phyloP scores from a whole-genome alignment of 805 yeast species.

The Candida railenensis region DNA sequence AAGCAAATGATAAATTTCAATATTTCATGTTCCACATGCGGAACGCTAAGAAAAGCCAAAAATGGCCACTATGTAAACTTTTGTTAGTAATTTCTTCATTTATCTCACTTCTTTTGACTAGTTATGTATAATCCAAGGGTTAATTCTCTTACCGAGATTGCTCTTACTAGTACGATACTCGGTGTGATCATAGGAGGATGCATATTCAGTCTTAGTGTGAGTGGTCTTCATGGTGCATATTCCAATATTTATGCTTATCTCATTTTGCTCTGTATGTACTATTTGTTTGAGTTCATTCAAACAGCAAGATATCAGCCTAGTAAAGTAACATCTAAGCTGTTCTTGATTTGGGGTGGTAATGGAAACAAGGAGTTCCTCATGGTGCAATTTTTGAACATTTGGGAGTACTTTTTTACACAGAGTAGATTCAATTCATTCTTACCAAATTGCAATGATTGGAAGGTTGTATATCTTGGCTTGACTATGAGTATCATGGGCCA shows the following conservation, averaged over 20 bases:
- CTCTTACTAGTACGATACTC: constrained; percentile 14
- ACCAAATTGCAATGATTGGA: too few species aligned
- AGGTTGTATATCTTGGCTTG: too few species aligned
- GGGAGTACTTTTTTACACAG: constrained; percentile 19
- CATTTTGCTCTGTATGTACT: constrained; percentile 19
- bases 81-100: background rate
- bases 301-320: constrained; percentile 25
- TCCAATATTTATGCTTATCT: constrained; percentile 12
- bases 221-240: background rate
- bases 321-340: constrained; percentile 24
- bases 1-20: too few species aligned
- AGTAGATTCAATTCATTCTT: too few species aligned
- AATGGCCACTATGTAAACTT: too few species aligned
- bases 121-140: constrained; percentile 11
- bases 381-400: constrained; percentile 23
- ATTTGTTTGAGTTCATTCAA: constrained; percentile 26
- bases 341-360: constrained; percentile 32
- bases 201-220: background rate
- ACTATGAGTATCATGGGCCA: constrained; percentile 22
- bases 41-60: too few species aligned
- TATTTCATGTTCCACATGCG: too few species aligned
- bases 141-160: constrained; percentile 20
- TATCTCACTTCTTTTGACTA: background rate
- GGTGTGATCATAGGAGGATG: constrained; percentile 16
- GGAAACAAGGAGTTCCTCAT: constrained; percentile 31